Percentiles rank a stretch among this genome's conserved stretches.
phyloP scores from a whole-genome alignment of 1,284 basidiomycete species.

The Trichosporon sp. region DNA sequence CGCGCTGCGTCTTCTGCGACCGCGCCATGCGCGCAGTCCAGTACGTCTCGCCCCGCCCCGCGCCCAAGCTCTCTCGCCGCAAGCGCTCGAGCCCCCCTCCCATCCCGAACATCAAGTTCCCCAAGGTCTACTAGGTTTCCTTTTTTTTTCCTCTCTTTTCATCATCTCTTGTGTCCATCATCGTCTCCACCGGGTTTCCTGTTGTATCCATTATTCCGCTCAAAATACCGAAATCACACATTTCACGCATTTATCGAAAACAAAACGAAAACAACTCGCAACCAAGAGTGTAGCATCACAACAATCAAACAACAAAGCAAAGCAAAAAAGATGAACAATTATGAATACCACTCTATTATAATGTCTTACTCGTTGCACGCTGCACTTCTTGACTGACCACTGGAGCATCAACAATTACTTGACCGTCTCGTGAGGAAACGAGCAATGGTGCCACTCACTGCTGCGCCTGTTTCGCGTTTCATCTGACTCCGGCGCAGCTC shows the following conservation, averaged over 20 bases:
- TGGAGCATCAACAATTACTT: background rate
- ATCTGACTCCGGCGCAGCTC: background rate
- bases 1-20: slow-evolving; percentile 14
- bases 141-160: background rate
- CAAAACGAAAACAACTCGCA: background rate
- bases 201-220: slow-evolving; percentile 10
- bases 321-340: slow-evolving; percentile 9
- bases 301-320: background rate
- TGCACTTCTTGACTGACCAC: background rate
- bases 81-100: slow-evolving; percentile 16
- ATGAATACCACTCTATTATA: slow-evolving; percentile 9
- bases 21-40: slow-evolving; percentile 10
- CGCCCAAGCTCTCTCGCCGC: slow-evolving; percentile 14
- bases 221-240: background rate
- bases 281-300: slow-evolving; percentile 1
- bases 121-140: slow-evolving; percentile 18
- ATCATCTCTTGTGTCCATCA: background rate
- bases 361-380: background rate
- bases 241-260: background rate
- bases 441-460: background rate
- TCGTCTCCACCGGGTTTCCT: background rate
- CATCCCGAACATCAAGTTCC: slow-evolving; percentile 18
- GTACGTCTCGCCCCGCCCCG: slow-evolving; percentile 16
- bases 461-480: slow-evolving; percentile 1
- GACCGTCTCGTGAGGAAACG: background rate